phyloP scores from a whole-genome alignment of 2,329 filamentous ascomycete species.

The Tolypocladium inflatum region DNA sequence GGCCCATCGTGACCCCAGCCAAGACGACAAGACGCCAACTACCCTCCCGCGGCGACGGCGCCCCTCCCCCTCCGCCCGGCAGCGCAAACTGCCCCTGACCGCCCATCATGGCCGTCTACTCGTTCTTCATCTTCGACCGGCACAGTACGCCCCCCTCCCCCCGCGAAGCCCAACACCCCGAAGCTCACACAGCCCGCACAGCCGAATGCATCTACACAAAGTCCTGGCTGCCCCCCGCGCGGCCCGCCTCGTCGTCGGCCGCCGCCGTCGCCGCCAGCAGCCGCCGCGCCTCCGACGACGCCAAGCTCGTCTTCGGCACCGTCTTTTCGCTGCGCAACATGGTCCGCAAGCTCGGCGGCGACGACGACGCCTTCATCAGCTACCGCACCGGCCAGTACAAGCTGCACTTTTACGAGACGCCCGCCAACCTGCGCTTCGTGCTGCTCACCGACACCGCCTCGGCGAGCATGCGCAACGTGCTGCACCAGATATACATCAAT shows the following conservation, averaged over 20 bases:
- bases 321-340: constrained; percentile 96
- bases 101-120: constrained; percentile 77
- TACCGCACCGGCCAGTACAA: constrained; percentile 95
- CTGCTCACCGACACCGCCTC: constrained; percentile 89
- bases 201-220: constrained; percentile 97
- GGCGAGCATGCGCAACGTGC: constrained; percentile 81
- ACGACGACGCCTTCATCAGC: constrained; percentile 89
- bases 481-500: constrained; percentile 98
- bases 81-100: background rate
- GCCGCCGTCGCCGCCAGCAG: constrained; percentile 32
- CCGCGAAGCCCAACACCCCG: background rate
- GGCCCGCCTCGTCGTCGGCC: constrained; percentile 16
- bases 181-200: constrained; percentile 26
- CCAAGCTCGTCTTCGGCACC: constrained; percentile 94
- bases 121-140: constrained; percentile 97
- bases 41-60: background rate
- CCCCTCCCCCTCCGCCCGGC: background rate
- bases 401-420: constrained; percentile 97
- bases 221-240: constrained; percentile 57
- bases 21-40: background rate
- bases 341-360: constrained; percentile 87
- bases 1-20: background rate
- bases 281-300: constrained; percentile 56
- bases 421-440: constrained; percentile 89
- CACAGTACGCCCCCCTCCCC: constrained; percentile 58